phyloP scores from a whole-genome alignment of 176 grass and related monocot genomes.

The Aegilops bicornis region DNA sequence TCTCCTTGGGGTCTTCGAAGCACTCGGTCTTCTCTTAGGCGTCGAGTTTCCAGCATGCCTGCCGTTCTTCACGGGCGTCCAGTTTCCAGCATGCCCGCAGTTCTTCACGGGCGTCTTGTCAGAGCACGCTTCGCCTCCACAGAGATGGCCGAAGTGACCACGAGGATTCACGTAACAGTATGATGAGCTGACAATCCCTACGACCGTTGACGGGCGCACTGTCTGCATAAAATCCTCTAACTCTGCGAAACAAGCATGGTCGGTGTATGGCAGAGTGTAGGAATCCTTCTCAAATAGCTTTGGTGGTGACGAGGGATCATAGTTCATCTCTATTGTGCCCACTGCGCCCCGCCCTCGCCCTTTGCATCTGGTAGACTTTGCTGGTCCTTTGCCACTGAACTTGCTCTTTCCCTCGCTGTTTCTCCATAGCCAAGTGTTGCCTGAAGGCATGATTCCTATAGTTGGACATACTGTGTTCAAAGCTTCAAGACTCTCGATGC shows the following conservation, averaged over 20 bases:
- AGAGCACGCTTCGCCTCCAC: slow-evolving; percentile 1
- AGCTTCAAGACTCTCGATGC: slow-evolving; percentile 64
- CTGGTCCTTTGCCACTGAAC: background rate
- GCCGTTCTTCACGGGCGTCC: slow-evolving; percentile 12
- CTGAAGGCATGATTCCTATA: slow-evolving; percentile 82
- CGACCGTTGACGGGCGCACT: slow-evolving; percentile 48
- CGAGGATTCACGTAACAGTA: slow-evolving; percentile 61
- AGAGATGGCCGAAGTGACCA: slow-evolving; percentile 55
- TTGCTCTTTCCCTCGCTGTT: background rate
- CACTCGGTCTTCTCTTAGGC: slow-evolving; percentile 39
- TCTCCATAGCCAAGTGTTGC: slow-evolving; percentile 56
- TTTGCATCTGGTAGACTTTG: slow-evolving; percentile 29
- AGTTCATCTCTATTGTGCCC: slow-evolving; percentile 15
- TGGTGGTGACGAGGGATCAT: slow-evolving; percentile 39
- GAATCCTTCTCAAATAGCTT: slow-evolving; percentile 60
- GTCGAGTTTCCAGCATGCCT: slow-evolving; percentile 24
- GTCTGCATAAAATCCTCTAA: slow-evolving; percentile 65
- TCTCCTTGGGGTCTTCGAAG: slow-evolving; percentile 36
- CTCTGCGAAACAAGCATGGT: slow-evolving; percentile 78
- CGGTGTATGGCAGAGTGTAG: slow-evolving; percentile 75
- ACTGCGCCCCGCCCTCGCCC: background rate
- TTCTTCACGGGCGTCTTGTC: slow-evolving; percentile 16
- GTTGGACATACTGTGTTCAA: slow-evolving; percentile 75
- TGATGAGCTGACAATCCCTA: slow-evolving; percentile 59
- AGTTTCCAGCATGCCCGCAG: slow-evolving; percentile 13